Percentiles rank a stretch among this genome's conserved stretches.
These are phyloP conservation scores for Ophiostoma ips DNA, from an alignment of 2,329 filamentous ascomycete genomes.

Conservation along the genomic window DNA sequence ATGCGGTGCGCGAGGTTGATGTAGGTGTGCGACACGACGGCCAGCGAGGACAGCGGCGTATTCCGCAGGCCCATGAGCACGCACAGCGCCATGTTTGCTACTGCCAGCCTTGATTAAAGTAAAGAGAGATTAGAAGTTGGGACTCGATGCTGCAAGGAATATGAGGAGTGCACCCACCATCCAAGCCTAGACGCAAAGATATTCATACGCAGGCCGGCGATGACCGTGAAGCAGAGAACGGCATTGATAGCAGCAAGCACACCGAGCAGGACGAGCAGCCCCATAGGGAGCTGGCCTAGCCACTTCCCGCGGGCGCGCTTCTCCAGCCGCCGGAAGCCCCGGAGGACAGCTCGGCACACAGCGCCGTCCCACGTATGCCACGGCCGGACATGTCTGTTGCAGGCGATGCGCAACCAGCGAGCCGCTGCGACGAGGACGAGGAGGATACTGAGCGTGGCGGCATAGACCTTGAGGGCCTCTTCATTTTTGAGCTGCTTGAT, in stretches of 20 bases:
- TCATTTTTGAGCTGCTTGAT: constrained; percentile 9
- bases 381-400: not conserved
- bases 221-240: not conserved
- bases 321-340: not conserved
- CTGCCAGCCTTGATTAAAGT: not conserved
- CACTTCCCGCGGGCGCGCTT: not conserved
- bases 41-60: constrained; percentile 38
- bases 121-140: not conserved
- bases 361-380: not conserved
- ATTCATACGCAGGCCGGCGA: constrained; percentile 4
- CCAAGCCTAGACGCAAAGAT: constrained; percentile 8
- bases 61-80: constrained; percentile 42
- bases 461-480: constrained; percentile 7
- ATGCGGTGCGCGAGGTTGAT: constrained; percentile 26
- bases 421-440: not conserved
- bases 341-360: not conserved
- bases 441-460: not conserved
- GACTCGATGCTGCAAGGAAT: not conserved
- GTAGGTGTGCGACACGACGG: constrained; percentile 33
- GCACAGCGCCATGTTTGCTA: constrained; percentile 33
- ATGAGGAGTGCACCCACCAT: constrained; percentile 1
- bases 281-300: not conserved
- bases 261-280: not conserved
- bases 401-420: not conserved
- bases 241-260: constrained; percentile 1